These are phyloP conservation scores for Penicillium fuscoglaucum DNA, from an alignment of 2,329 filamentous ascomycete species.

Conservation along the genomic window DNA sequence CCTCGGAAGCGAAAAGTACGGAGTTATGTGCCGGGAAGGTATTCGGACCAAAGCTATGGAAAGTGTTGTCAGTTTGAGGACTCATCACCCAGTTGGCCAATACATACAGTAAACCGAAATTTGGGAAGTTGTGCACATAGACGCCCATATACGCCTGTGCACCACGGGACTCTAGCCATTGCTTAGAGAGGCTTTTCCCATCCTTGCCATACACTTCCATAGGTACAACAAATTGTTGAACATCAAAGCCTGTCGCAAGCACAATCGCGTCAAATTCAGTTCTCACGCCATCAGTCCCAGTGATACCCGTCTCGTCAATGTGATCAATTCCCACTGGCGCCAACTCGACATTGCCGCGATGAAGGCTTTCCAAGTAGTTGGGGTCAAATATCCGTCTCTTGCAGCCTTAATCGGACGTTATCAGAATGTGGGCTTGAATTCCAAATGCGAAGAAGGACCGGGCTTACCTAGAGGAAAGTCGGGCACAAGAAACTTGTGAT, in stretches of 20 bases:
- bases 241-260: background rate
- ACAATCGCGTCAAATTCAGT: background rate
- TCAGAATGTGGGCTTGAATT: background rate
- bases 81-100: background rate
- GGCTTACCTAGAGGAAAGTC: conserved; percentile 22
- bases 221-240: background rate
- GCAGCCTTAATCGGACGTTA: background rate
- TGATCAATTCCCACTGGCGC: background rate
- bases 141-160: conserved; percentile 35
- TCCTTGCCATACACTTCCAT: background rate
- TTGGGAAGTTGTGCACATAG: conserved; percentile 31
- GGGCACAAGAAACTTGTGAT: conserved; percentile 22
- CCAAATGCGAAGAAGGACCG: background rate
- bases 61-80: no score
- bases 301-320: conserved; percentile 15
- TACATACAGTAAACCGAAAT: conserved; percentile 24
- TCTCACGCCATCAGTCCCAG: conserved; percentile 12
- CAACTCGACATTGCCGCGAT: background rate
- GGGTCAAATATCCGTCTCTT: background rate
- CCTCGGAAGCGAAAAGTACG: conserved; percentile 33
- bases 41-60: conserved; percentile 26
- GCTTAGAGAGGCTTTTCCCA: background rate
- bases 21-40: conserved; percentile 36
- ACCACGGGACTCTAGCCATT: no score
- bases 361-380: background rate